Evolutionary conservation across 106 monocot genomes (phyloP), one percentile per base, ranked within the genome.

Genomic region (Acorus calamus): DNA sequence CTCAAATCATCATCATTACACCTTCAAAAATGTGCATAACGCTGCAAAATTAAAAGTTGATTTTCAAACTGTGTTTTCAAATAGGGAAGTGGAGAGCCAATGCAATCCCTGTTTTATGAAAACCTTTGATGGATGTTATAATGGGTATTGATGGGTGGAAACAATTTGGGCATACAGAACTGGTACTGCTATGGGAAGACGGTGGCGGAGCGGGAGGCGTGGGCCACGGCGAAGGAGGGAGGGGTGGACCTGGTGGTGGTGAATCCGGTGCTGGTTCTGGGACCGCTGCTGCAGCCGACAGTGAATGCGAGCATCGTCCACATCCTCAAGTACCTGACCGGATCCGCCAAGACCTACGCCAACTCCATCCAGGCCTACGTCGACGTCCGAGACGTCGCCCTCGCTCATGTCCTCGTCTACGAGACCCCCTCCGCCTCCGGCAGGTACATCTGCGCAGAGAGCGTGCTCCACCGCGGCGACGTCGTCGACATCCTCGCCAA

Each of bases 341-440:
- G 80, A 4, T 71, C 77, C 0, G 74, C 71, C 10, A 68, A 63
- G 62, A 80, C 77, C 3, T 87, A 71, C 73, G 69, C 69, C 14
- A 83, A 87, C 63, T 74, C 87, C 3, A 68, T 78, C 8, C 87
- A 82, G 66, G 72, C 75, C 7, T 87, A 87, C 47, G 79, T 87
- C 11, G 63, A 87, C 71, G 87, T 87, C 5, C 70, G 79, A 3
- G 87, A 87, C 62, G 87, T 87, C n/a, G 87, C 87, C 7, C 57
- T 46, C 14, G 87, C 87, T 2, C 87, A 87, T 47, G 52, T 87
- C 3, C 70, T 69, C 7, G 80, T 83, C 8, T 83, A 62, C 61
- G 87, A 87, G 77, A 42, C 49, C 4, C 65, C 66, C 2, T 50
- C 54, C 4, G 87, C 87, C 42, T 13, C 63, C 3, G 42, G 46